Percentiles rank a stretch among this genome's conserved stretches.
Conservation (phyloP, 2,329 filamentous ascomycete genomes). For the Podosphaera aphanis region DNA sequence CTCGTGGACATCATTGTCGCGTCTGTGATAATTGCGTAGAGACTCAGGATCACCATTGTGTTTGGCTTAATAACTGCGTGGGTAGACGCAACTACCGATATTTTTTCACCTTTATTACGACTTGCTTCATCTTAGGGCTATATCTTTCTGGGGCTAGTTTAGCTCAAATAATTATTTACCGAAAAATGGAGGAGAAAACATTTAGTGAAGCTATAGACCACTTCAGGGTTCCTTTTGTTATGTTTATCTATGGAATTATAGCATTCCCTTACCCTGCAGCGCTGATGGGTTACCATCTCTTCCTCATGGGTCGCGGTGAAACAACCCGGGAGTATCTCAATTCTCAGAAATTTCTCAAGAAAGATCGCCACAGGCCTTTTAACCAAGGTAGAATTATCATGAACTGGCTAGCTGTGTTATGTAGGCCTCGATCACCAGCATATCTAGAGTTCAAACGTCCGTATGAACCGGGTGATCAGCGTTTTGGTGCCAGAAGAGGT, state of each 20-base stretch:
- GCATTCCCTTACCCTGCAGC: conserved; percentile 60
- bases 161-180: conserved; percentile 59
- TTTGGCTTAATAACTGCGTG: conserved; percentile 97
- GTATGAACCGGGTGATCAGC: conserved; percentile 63
- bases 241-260: conserved; percentile 63
- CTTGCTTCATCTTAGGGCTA: conserved; percentile 50
- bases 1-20: conserved; percentile 85
- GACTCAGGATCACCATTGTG: conserved; percentile 92
- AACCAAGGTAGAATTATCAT: conserved; percentile 50
- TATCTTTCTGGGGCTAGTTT: conserved; percentile 58
- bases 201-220: conserved; percentile 46
- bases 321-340: conserved; percentile 93
- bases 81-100: conserved; percentile 94
- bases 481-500: conserved; percentile 39
- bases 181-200: conserved; percentile 33
- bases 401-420: conserved; percentile 65
- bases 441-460: conserved; percentile 68
- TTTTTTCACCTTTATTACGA: conserved; percentile 78
- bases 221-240: conserved; percentile 63
- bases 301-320: conserved; percentile 73
- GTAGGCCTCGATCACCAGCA: conserved; percentile 62
- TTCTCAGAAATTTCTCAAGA: conserved; percentile 81
- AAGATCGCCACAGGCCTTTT: conserved; percentile 77
- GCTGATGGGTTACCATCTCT: conserved; percentile 71
- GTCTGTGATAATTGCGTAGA: conserved; percentile 95